Base-by-base conservation (phyloP, 2,329 filamentous ascomycete genomes). In the Diaporthe vaccinii region DNA sequence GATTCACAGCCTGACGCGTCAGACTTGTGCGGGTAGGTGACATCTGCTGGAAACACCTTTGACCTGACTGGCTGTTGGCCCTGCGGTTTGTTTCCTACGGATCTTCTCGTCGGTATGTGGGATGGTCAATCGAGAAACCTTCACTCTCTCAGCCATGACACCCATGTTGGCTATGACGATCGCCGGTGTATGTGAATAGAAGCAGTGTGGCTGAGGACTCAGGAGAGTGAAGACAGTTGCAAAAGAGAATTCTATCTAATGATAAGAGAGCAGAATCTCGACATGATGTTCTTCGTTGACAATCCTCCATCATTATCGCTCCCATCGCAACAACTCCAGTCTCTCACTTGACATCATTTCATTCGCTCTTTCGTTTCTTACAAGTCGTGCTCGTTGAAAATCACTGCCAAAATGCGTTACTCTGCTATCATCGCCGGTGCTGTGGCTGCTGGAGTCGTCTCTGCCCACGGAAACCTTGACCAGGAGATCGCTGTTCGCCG, bases 401-500 rank as follows among this genome's bases (percentile, higher is more conserved):
- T 65, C 59, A 31, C 59, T 65, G 25, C 15, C 57, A 78, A 68
- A 49, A 82, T 82, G 80, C 78, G 78, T 62, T 75, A 82, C 74
- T 77, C 76, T 58, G 75, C 78, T 53, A 65, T 81, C 61, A 31
- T 79, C 55, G 61, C 78, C 71, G 71, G 74, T 53, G 77, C 78
- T 44, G 70, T 80, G 68, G 77, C 79, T 49, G 76, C 77, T 58
- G 77, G 74, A 25, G 61, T 79, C 46, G 79, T 76, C 44, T 57
- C 76, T 9, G 84, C 84, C 44, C 84, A 87, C 67, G 85, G 86
- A 0, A 85, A 85, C 57, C 78, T 84, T 70, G 79, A 78, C 58
- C 82, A 84, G 14, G 86, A 87, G 78, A 82, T 82, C 7, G 83
- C 82, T 4, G 86, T 84, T 78, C 86, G 84, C 49, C 83, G 82